phyloP scores from a whole-genome alignment of 331 rosid species.

The Quercus phellos region DNA sequence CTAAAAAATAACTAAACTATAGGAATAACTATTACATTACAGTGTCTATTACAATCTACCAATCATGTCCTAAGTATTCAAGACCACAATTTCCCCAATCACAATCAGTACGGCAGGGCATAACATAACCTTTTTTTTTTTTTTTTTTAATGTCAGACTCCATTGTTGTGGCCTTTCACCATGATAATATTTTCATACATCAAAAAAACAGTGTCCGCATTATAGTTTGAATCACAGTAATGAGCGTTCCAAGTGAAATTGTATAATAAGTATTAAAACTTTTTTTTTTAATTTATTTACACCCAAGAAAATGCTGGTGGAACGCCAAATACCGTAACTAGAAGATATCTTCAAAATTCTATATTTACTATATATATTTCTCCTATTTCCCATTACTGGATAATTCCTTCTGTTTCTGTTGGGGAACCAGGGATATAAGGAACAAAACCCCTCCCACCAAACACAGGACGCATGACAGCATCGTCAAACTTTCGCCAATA shows the following conservation, averaged over 20 bases:
- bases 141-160: no score
- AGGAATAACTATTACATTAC: no score
- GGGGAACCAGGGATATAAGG: conserved; percentile 20
- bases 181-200: not conserved
- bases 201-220: not conserved
- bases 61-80: no score
- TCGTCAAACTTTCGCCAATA: conserved; percentile 53
- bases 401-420: not conserved
- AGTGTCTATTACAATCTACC: no score
- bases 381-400: not conserved
- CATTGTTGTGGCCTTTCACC: no score
- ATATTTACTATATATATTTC: not conserved
- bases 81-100: no score
- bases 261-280: not conserved
- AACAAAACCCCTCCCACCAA: conserved; percentile 54
- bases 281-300: not conserved
- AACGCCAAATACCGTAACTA: not conserved
- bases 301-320: not conserved
- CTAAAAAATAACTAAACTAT: no score
- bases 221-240: not conserved
- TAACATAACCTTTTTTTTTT: no score
- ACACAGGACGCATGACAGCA: conserved; percentile 53
- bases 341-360: not conserved
- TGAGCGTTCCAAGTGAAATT: not conserved
- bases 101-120: no score